phyloP scores from a whole-genome alignment of 495 filamentous ascomycete genomes.

The Aeminium ludgeri region DNA sequence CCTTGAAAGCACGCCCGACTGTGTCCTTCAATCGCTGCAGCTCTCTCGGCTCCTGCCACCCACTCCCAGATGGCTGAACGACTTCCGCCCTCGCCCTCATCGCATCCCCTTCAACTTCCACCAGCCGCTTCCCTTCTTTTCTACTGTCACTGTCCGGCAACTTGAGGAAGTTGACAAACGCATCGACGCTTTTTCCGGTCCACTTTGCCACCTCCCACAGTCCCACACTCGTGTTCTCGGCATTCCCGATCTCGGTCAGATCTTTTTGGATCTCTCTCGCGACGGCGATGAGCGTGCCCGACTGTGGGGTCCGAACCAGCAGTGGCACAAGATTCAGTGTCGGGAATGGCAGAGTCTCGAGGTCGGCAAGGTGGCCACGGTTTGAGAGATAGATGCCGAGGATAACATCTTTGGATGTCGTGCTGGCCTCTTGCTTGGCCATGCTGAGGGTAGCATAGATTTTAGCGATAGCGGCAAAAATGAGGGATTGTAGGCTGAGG shows the following conservation, averaged over 20 bases:
- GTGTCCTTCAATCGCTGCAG: slow-evolving; percentile 9
- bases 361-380: slow-evolving; percentile 29
- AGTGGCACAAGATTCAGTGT: slow-evolving; percentile 40
- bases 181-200: slow-evolving; percentile 29
- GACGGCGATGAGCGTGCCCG: slow-evolving; percentile 19
- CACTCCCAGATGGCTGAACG: slow-evolving; percentile 2
- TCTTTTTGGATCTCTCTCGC: slow-evolving; percentile 32
- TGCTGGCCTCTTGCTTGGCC: neutral
- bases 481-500: slow-evolving; percentile 32
- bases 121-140: neutral
- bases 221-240: slow-evolving; percentile 25
- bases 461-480: slow-evolving; percentile 33
- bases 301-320: slow-evolving; percentile 20
- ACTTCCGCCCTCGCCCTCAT: neutral
- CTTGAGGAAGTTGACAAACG: slow-evolving; percentile 41
- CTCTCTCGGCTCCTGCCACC: slow-evolving; percentile 9
- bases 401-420: slow-evolving; percentile 23
- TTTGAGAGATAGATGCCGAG: slow-evolving; percentile 41
- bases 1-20: slow-evolving; percentile 22
- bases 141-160: slow-evolving; percentile 18
- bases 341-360: slow-evolving; percentile 27
- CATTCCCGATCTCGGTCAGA: slow-evolving; percentile 26
- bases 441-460: slow-evolving; percentile 22
- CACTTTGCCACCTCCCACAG: slow-evolving; percentile 30
- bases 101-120: neutral